These are phyloP conservation scores for Prunus armeniaca DNA, from an alignment of 306 rosid genomes.

Conservation along the genomic window DNA sequence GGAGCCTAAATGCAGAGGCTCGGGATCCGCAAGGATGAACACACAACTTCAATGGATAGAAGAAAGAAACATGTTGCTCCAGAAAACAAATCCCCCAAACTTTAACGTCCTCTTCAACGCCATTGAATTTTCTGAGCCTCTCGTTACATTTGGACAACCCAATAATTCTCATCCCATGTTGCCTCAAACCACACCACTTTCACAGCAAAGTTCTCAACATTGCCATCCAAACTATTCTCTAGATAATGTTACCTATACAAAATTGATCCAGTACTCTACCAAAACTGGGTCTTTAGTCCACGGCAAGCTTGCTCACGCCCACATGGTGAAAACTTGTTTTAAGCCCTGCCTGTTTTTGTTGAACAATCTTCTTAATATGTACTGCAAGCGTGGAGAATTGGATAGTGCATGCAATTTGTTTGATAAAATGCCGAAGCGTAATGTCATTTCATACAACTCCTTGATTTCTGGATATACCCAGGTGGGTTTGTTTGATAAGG, in stretches of 20 bases:
- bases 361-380: constrained; percentile 42
- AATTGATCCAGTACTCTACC: constrained; percentile 28
- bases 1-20: too few relatives aligned
- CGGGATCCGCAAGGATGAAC: too few relatives aligned
- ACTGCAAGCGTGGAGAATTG: constrained; percentile 22
- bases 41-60: too few relatives aligned
- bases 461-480: constrained; percentile 39
- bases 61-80: background rate
- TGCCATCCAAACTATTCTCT: constrained; percentile 5
- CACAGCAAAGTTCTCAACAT: background rate
- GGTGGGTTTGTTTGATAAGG: constrained; percentile 20
- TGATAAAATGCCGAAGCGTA: constrained; percentile 35
- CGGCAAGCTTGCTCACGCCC: constrained; percentile 40
- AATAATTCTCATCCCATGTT: constrained; percentile 8
- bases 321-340: constrained; percentile 30
- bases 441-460: constrained; percentile 33
- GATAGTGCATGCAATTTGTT: constrained; percentile 27
- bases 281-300: constrained; percentile 24
- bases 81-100: constrained; percentile 3
- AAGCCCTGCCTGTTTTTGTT: constrained; percentile 33
- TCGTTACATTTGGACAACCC: constrained; percentile 5
- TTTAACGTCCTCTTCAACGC: background rate
- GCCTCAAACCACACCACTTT: background rate
- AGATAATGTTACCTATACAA: constrained; percentile 32
- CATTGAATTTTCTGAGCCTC: constrained; percentile 1